Conservation (phyloP, 768 basidiomycete species). For the Rhodotorula diobovata region DNA sequence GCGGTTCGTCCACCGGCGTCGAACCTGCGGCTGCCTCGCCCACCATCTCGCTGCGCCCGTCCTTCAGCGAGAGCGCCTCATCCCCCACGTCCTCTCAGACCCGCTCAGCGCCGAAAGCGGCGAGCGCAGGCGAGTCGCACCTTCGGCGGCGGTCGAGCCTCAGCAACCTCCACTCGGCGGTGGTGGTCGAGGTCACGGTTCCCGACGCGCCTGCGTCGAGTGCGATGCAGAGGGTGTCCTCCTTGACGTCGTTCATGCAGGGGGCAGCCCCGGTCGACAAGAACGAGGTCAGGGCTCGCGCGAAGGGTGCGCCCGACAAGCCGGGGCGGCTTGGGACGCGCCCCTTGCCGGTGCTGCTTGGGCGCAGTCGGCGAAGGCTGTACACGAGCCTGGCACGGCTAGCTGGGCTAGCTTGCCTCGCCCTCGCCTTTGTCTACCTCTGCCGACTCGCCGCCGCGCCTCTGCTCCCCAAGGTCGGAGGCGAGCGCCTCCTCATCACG, state of each 20-base stretch:
- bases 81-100: too few species aligned
- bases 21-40: neutral
- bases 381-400: neutral
- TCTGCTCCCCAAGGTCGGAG: neutral
- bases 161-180: neutral
- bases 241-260: slow-evolving; percentile 20
- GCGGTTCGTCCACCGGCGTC: neutral
- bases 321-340: neutral
- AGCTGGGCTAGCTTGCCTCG: neutral
- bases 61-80: too few species aligned
- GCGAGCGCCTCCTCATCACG: neutral
- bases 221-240: slow-evolving; percentile 5
- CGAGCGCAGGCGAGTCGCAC: too few species aligned
- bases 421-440: neutral
- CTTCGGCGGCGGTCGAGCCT: neutral
- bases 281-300: too few species aligned
- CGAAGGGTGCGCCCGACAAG: neutral
- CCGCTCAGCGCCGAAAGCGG: too few species aligned
- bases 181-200: neutral
- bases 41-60: too few species aligned
- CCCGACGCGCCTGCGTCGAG: neutral
- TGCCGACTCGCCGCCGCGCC: neutral
- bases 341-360: too few species aligned
- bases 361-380: neutral
- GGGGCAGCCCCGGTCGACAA: neutral